Conservation (phyloP, 352 stramenopile genomes). For the Phytophthora multivora region DNA sequence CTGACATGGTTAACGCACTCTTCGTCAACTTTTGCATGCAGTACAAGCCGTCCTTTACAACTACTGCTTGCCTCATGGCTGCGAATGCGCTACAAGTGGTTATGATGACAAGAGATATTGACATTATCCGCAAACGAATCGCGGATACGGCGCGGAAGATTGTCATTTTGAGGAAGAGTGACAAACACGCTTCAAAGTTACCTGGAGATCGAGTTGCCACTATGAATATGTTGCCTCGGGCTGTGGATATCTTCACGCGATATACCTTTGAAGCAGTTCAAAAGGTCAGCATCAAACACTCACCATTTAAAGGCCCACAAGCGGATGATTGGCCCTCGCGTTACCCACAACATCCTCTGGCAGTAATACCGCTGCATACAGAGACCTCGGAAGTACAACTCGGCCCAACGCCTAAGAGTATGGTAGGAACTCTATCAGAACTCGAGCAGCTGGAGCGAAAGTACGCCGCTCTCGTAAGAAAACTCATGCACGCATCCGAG, state of each 20-base stretch:
- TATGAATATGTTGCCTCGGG: constrained; percentile 9
- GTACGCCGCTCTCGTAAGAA: constrained; percentile 14
- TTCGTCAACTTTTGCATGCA: constrained; percentile 39
- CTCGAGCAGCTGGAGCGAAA: constrained; percentile 14
- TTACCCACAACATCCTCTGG: background rate
- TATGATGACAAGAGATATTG: constrained; percentile 9
- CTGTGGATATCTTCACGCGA: constrained; percentile 7
- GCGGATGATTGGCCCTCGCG: background rate
- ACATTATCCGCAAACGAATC: constrained; percentile 10
- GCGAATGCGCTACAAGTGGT: constrained; percentile 8
- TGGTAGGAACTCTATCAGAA: background rate
- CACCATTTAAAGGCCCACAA: background rate
- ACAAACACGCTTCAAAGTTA: background rate
- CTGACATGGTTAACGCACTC: constrained; percentile 30
- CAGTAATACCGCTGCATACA: background rate
- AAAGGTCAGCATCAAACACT: background rate
- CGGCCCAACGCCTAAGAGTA: background rate
- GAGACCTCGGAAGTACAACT: background rate
- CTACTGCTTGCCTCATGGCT: constrained; percentile 1
- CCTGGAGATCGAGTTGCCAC: background rate
- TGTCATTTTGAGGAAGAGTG: background rate
- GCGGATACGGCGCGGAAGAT: constrained; percentile 2
- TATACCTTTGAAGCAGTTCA: background rate
- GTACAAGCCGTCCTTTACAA: constrained; percentile 21
- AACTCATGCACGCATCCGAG: constrained; percentile 41